Evolutionary conservation across 2,329 filamentous ascomycete genomes (phyloP), one percentile per base, ranked within the genome.

Genomic region (Botrytis paeoniae): DNA sequence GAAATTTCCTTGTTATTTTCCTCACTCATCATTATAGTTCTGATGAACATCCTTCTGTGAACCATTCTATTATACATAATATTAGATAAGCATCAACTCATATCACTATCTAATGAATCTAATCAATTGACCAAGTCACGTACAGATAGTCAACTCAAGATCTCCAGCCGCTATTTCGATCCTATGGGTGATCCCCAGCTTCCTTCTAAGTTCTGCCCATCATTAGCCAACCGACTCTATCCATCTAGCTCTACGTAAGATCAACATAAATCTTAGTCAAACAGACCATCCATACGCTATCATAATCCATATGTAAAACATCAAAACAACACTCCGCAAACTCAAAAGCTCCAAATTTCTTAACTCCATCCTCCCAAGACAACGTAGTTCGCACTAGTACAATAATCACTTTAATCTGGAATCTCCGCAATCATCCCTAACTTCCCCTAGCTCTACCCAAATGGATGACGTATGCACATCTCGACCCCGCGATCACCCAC

Each of bases 381-480:
- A 18, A 18, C 7, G 4, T 14, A 18, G 51, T 32, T 1, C 51
- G n/a, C n/a, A 29, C n/a, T 57, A 57, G 6, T 3, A 57, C 14
- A 54, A 1, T 0, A 3, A 29, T 6, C 51, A 54, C 14, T 29
- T 16, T 6, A 16, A 4, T 29, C 48, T 14, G 29, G 2, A 0
- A 29, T 54, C 14, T 45, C 48, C 25, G n/a, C n/a, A n/a, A 25
- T 5, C 25, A 7, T 29, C 48, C 48, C 25, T 7, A 3, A 9
- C 48, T 10, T 14, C 12, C 25, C 48, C 25, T 25, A 51, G 25
- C 22, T 51, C 25, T 12, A n/a, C 25, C 4, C 48, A 16, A 54
- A 4, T 6, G 14, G 14, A 51, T n/a, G 5, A 14, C 48, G 25
- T 25, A 51, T 6, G 4, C 16, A 25, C 25, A n/a, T 14, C 48